Percentiles rank a stretch among this genome's conserved stretches.
These are phyloP conservation scores for Amaranthus tricolor DNA, from an alignment of 179 eudicot species.

Conservation along the genomic window DNA sequence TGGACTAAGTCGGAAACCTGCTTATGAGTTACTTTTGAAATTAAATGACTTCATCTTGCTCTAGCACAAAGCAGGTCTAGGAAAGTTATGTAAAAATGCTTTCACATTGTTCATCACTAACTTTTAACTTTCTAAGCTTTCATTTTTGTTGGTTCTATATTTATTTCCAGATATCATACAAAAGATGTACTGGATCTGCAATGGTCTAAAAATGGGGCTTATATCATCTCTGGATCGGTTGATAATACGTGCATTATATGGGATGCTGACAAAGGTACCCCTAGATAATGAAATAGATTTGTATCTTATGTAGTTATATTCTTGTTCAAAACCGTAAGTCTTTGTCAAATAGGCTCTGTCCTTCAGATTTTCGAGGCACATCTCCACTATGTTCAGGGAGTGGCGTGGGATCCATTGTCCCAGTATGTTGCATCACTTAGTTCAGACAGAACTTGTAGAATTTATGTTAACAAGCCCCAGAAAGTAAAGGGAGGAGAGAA, in stretches of 20 bases:
- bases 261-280: constrained; percentile 81
- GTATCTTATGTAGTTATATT: background rate
- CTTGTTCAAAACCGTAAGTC: background rate
- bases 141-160: constrained; percentile 1
- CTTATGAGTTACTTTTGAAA: background rate
- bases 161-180: constrained; percentile 71
- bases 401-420: constrained; percentile 92
- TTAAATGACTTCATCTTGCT: background rate
- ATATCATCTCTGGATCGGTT: constrained; percentile 89
- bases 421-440: constrained; percentile 86
- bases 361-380: constrained; percentile 91
- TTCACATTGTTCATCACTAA: too few relatives aligned
- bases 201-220: constrained; percentile 90
- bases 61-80: background rate
- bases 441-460: constrained; percentile 89
- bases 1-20: background rate
- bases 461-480: constrained; percentile 79
- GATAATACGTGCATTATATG: constrained; percentile 97
- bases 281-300: background rate
- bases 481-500: constrained; percentile 67
- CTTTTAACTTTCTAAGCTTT: background rate
- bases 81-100: background rate
- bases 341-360: constrained; percentile 60
- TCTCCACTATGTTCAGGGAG: constrained; percentile 97
- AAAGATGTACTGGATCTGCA: constrained; percentile 92